These are phyloP conservation scores for Penicillium tannophilum DNA, from an alignment of 495 filamentous ascomycete species.

Conservation along the genomic window DNA sequence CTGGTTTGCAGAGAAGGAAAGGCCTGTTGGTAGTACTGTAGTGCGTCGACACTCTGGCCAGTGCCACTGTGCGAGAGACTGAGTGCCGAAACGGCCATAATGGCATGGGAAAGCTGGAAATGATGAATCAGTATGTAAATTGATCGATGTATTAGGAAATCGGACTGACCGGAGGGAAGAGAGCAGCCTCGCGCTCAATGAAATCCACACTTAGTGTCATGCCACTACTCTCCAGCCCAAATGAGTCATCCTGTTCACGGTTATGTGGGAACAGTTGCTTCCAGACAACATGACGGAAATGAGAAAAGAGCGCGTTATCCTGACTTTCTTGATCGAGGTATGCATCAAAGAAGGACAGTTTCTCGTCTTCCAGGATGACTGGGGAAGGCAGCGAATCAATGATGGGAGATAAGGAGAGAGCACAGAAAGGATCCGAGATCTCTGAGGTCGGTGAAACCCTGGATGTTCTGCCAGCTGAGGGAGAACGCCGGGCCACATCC, in stretches of 20 bases:
- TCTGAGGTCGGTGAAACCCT: conserved; percentile 41
- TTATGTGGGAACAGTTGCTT: conserved; percentile 38
- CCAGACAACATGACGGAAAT: conserved; percentile 50
- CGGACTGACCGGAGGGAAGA: conserved; percentile 50
- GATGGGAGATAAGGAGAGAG: conserved; percentile 27
- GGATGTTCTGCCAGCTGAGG: conserved; percentile 29
- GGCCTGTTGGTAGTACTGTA: conserved; percentile 60
- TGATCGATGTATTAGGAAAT: background rate
- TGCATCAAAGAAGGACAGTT: conserved; percentile 17
- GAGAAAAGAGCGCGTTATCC: conserved; percentile 41
- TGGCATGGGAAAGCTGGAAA: conserved; percentile 58
- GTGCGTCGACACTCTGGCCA: conserved; percentile 47
- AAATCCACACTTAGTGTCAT: conserved; percentile 44
- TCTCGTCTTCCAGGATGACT: conserved; percentile 20
- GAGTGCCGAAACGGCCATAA: conserved; percentile 61
- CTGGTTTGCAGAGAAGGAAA: conserved; percentile 51
- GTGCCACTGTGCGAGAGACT: conserved; percentile 53
- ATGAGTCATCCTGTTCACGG: conserved; percentile 26
- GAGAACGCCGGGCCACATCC: conserved; percentile 41
- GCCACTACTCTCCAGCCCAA: conserved; percentile 26
- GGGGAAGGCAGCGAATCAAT: conserved; percentile 24
- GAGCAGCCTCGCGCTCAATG: conserved; percentile 51
- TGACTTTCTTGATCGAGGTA: conserved; percentile 29
- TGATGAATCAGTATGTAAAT: conserved; percentile 16
- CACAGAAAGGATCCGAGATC: conserved; percentile 34